Evolutionary conservation across 129 eudicot species (phyloP), one percentile per base, ranked within the genome.

Genomic region (Lactuca sativa): DNA sequence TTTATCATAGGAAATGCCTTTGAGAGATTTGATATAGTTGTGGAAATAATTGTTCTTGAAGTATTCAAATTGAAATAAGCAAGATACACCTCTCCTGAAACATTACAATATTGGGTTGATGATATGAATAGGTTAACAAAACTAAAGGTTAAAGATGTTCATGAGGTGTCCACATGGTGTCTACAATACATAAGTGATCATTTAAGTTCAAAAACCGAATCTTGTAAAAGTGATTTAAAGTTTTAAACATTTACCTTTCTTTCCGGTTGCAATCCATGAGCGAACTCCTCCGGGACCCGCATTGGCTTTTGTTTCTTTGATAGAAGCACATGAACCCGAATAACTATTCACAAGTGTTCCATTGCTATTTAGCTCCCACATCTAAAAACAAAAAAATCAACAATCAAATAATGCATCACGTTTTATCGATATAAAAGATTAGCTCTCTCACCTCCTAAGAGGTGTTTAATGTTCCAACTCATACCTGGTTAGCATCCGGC

Each of bases 251-350:
- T 59, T 61, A 95, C 99, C 99, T 83, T 56, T 83, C 74, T 63
- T 82, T 76, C 99, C 97, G 4, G 82, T 87, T 12, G 99, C 90
- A 16, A 90, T 78, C 99, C 99, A 95, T 33, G 96, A 77, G 11
- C 99, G 93, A 67, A 76, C 71, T 55, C 97, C 93, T 60, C 75
- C 68, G 4, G 85, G 78, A 52, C 31, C 70, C 3, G 63, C 77
- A 31, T 74, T 75, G 53, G 63, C 90, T 82, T 82, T 75, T 59
- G 33, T 72, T 62, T 17, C 69, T 48, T 69, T 76, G 18, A 85
- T 60, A 6, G 91, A 79, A 67, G 95, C 97, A 74, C 99, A 90
- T 55, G 81, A 80, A 69, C 99, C 97, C 7, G 93, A 87, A 78
- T 95, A 95, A 70, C 93, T 84, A 55, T 79, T 95, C 70, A 59